Evolutionary conservation across 1,284 basidiomycete species (phyloP), one percentile per base, ranked within the genome.

Genomic region (Trametes versicolor): DNA sequence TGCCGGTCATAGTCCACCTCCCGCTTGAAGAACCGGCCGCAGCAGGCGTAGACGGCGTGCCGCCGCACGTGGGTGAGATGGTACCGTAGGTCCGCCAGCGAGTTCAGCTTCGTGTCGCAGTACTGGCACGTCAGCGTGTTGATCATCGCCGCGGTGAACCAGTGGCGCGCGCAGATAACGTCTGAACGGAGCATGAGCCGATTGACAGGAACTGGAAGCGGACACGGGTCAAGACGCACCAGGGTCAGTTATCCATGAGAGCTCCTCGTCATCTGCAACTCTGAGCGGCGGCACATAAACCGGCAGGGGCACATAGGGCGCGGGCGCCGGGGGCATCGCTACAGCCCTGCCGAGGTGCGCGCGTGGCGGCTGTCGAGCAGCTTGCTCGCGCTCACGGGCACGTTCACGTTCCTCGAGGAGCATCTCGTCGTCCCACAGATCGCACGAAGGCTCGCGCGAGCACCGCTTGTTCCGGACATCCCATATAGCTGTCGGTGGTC

Each of bases 341-440:
- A 60, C 41, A 52, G 58, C 25, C 19, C 50, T n/a, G 27, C 25
- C 52, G 32, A 29, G 10, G 19, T 32, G 15, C n/a, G 17, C 19
- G 32, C n/a, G 32, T 8, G 9, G 6, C 12, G 32, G 32, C 15
- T 1, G 23, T 8, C 21, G 10, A 12, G 6, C 37, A 19, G 34
- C 53, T 29, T 52, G 59, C 8, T 65, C 56, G 13, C 43, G 61
- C 60, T 74, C 73, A 17, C 76, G 72, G 41, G 67, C 59, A 12
- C 79, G 71, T 65, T 80, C 79, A 8, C 73, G 74, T 59, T 74
- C 74, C 58, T 79, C 79, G 21, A 81, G 71, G 0, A 82, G 67
- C 74, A 78, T 78, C 15, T 78, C 73, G 54, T 82, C 80, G 58
- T 82, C 79, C 80, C 80, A 82, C 4, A 81, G 70, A 1, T 74